Percentiles rank a stretch among this genome's conserved stretches.
Evolutionary conservation across 2,329 filamentous ascomycete genomes (phyloP).

Genomic region (Ascochyta clinopodiicola): DNA sequence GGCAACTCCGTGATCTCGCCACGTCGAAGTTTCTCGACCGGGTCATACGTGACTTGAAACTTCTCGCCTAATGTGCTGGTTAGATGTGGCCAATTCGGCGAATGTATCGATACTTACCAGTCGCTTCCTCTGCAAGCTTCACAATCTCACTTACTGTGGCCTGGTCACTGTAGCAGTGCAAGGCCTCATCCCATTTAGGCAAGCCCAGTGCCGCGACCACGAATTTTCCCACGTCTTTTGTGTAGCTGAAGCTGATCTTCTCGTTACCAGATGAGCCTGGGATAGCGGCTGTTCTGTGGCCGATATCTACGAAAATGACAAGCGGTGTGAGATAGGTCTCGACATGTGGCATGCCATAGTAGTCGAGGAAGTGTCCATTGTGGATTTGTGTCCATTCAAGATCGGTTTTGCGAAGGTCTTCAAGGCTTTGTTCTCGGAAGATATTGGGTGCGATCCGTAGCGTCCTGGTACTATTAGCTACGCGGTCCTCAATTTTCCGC

Average conservation of each 20-base stretch:
- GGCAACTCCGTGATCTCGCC: slow-evolving; percentile 27
- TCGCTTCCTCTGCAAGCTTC: slow-evolving; percentile 49
- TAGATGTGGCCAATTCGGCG: background rate
- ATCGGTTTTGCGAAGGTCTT: slow-evolving; percentile 24
- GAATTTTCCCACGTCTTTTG: slow-evolving; percentile 26
- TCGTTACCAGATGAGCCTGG: slow-evolving; percentile 25
- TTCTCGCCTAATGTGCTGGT: slow-evolving; percentile 36
- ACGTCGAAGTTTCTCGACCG: slow-evolving; percentile 19
- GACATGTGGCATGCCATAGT: slow-evolving; percentile 36
- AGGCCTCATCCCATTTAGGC: slow-evolving; percentile 44
- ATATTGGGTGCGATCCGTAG: slow-evolving; percentile 12
- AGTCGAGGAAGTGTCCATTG: slow-evolving; percentile 41
- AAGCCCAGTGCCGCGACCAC: slow-evolving; percentile 18
- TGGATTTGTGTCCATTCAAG: slow-evolving; percentile 37
- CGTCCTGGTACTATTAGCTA: slow-evolving; percentile 9
- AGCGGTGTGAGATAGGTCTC: slow-evolving; percentile 23
- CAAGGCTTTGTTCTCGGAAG: slow-evolving; percentile 13
- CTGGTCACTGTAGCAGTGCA: slow-evolving; percentile 47
- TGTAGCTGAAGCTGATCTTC: slow-evolving; percentile 24
- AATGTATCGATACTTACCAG: slow-evolving; percentile 6
- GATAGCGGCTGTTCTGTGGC: slow-evolving; percentile 22
- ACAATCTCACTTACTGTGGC: slow-evolving; percentile 56
- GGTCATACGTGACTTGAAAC: slow-evolving; percentile 26
- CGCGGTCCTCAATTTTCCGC: background rate
- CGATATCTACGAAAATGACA: slow-evolving; percentile 23